Base-by-base conservation (phyloP, 441 rosid species). In the Cnidoscolus chayamansa region DNA sequence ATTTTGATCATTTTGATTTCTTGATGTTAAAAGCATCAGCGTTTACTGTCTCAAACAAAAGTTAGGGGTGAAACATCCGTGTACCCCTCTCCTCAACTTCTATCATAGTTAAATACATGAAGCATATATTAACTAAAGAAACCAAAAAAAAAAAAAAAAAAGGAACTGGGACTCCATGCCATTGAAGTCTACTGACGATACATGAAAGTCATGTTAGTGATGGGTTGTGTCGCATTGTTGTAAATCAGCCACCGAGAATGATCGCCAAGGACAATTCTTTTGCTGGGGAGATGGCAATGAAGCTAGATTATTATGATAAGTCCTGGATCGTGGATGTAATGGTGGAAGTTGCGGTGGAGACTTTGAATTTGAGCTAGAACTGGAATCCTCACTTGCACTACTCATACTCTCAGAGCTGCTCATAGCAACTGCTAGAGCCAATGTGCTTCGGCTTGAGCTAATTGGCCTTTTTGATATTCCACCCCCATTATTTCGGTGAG, bases 371-470 rank as follows among this genome's bases (percentile, higher is more conserved):
- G 86, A 82, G 71, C 84, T 80, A 0, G 87, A 84, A 43, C 70
- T 71, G 0, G 88, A 85, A n/a, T 88, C 97, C 4, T 87, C 87
- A 55, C 89, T 79, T 7, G 85, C 10, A 37, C 92, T 82, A 37
- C 86, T 75, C 40, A 76, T 78, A 75, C 92, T 87, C 31, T 86
- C 95, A 0, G 88, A 86, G 64, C 87, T 79, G 62, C 88, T 82
- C 87, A 90, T 81, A 15, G 91, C 94, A 53, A 94, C 86, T 0
- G 94, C 96, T 0, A 94, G 79, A 20, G 96, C 91, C 80, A 92
- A 69, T 0, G 91, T 81, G 74, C 98, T 92, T 67, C 76, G 76
- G 79, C 94, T 87, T 1, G 92, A 72, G 63, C 82, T 85, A 49
- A 90, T 80, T 2, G 89, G 79, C 16, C 85, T 81, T 79, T 85